phyloP scores from a whole-genome alignment of 352 stramenopile genomes.

The Pythium dissimile region DNA sequence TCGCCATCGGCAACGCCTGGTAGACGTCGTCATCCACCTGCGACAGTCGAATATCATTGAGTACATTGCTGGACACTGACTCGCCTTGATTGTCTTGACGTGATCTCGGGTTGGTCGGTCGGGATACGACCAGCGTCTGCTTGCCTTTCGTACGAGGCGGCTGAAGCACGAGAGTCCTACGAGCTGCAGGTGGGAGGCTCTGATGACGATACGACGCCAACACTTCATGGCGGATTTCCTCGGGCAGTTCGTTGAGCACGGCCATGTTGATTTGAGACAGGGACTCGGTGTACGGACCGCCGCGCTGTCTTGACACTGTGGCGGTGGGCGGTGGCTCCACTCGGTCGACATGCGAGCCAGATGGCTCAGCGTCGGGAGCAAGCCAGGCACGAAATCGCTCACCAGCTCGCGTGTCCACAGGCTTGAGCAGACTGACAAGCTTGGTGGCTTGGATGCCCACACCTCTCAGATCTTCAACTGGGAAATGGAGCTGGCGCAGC shows the following conservation, averaged over 20 bases:
- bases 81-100: too few relatives aligned
- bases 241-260: conserved; percentile 57
- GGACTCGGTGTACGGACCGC: conserved; percentile 5
- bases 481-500: conserved; percentile 56
- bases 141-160: conserved; percentile 21
- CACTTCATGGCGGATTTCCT: conserved; percentile 54
- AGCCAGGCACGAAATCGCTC: conserved; percentile 61
- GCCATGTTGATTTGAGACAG: conserved; percentile 68
- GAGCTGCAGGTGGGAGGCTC: background rate
- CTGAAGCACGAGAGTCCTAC: conserved; percentile 6
- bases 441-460: conserved; percentile 79
- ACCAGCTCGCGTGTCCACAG: conserved; percentile 25
- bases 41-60: conserved; percentile 73
- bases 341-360: too few relatives aligned
- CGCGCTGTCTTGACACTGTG: background rate
- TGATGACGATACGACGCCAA: conserved; percentile 27
- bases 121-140: too few relatives aligned
- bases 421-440: conserved; percentile 28
- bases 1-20: conserved; percentile 53
- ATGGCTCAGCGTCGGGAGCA: too few relatives aligned
- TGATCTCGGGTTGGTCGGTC: too few relatives aligned
- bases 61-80: too few relatives aligned
- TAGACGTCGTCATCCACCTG: conserved; percentile 82
- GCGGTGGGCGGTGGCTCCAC: too few relatives aligned
- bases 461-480: conserved; percentile 58